phyloP scores from a whole-genome alignment of 176 grass and related monocot genomes.

The Oryza officinalis region DNA sequence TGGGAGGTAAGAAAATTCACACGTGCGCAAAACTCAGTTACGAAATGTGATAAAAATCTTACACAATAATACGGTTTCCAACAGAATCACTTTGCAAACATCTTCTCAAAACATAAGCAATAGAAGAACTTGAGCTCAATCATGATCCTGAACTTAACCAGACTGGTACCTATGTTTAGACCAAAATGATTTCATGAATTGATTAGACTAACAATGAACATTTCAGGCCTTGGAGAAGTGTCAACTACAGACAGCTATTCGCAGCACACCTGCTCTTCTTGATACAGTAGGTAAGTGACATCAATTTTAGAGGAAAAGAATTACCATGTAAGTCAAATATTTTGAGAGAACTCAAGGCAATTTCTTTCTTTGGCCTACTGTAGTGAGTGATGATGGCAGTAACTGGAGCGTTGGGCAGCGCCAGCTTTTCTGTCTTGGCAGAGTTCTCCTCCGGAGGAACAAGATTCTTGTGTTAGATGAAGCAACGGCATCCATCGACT shows the following conservation, averaged over 20 bases:
- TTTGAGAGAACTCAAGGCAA: background rate
- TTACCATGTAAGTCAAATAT: background rate
- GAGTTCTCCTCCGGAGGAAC: conserved; percentile 80
- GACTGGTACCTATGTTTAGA: background rate
- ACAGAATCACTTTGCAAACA: conserved; percentile 11
- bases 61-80: background rate
- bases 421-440: conserved; percentile 90
- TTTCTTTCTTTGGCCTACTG: conserved; percentile 7
- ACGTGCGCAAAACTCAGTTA: background rate
- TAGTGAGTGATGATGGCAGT: conserved; percentile 85
- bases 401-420: conserved; percentile 95
- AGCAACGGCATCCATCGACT: conserved; percentile 91
- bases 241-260: conserved; percentile 76
- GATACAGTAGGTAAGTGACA: conserved; percentile 68
- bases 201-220: conserved; percentile 20
- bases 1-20: conserved; percentile 69
- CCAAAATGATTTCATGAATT: conserved; percentile 3
- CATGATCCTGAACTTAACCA: conserved; percentile 5
- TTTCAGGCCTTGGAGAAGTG: conserved; percentile 84
- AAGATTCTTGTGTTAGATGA: conserved; percentile 88
- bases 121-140: conserved; percentile 10
- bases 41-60: conserved; percentile 12
- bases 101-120: background rate
- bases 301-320: background rate
- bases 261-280: conserved; percentile 66